These are phyloP conservation scores for Backusella australiensis DNA, from an alignment of 192 early-diverging fungal species.

Conservation along the genomic window DNA sequence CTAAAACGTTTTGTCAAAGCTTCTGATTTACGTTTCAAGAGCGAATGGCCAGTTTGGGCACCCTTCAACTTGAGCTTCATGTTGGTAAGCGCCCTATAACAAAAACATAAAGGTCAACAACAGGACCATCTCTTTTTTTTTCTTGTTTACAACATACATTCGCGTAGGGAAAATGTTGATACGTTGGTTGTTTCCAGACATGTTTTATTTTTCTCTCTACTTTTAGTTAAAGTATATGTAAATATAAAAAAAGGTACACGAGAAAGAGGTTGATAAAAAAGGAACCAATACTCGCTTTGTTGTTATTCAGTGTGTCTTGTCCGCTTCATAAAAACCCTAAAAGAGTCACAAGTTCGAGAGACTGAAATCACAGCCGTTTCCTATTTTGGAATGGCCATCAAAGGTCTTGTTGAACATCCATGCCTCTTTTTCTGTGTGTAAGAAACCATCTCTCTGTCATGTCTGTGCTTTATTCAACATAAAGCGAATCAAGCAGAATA, in stretches of 20 bases:
- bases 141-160: conserved; percentile 61
- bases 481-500: too few relatives aligned
- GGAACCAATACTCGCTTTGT: not conserved
- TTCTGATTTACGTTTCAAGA: conserved; percentile 97
- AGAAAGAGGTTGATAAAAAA: conserved; percentile 2
- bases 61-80: conserved; percentile 97
- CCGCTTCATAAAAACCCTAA: not conserved
- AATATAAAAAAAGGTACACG: not conserved
- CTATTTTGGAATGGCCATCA: not conserved
- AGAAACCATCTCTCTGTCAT: too few relatives aligned
- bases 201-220: conserved; percentile 15
- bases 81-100: conserved; percentile 82
- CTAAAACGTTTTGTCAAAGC: conserved; percentile 95
- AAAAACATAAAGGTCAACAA: not conserved
- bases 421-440: not conserved
- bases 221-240: not conserved
- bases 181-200: conserved; percentile 66
- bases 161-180: conserved; percentile 95
- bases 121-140: not conserved
- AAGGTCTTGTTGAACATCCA: not conserved
- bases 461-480: too few relatives aligned
- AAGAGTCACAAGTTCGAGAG: conserved; percentile 1
- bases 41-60: conserved; percentile 95
- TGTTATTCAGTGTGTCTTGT: not conserved
- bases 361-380: not conserved